Evolutionary conservation across 2,329 filamentous ascomycete species (phyloP).

Genomic region (Penicillium sp.): DNA sequence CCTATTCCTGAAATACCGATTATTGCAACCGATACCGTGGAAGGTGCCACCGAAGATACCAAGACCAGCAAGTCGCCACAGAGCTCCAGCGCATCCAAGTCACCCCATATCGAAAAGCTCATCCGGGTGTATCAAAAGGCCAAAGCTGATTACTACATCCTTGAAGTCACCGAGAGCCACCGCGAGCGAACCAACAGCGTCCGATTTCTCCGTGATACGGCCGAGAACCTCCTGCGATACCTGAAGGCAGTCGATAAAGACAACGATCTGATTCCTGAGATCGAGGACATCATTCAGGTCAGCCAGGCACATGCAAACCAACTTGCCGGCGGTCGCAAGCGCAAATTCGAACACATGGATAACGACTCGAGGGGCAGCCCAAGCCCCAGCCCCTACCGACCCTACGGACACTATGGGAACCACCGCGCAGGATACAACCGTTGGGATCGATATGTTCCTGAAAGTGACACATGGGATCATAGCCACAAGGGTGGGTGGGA

Average conservation of each 20-base stretch:
- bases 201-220: constrained; percentile 45
- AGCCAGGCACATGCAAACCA: constrained; percentile 37
- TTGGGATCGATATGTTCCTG: constrained; percentile 3
- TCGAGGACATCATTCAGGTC: constrained; percentile 33
- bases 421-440: background rate
- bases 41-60: background rate
- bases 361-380: background rate
- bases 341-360: constrained; percentile 35
- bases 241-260: constrained; percentile 26
- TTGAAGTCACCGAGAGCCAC: constrained; percentile 18
- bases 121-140: constrained; percentile 37
- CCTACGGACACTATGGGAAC: background rate
- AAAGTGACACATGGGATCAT: background rate
- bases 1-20: background rate
- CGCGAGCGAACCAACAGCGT: constrained; percentile 29
- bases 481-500: constrained; percentile 4
- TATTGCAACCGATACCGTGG: background rate
- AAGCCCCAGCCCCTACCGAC: background rate
- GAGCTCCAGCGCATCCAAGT: background rate
- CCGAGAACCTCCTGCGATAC: constrained; percentile 42
- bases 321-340: constrained; percentile 39
- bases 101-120: constrained; percentile 18
- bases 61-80: background rate
- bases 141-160: constrained; percentile 36
- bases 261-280: constrained; percentile 32